Evolutionary conservation across 164 flowering plant genomes (phyloP), one percentile per base, ranked within the genome.

Genomic region (Warburgia ugandensis): DNA sequence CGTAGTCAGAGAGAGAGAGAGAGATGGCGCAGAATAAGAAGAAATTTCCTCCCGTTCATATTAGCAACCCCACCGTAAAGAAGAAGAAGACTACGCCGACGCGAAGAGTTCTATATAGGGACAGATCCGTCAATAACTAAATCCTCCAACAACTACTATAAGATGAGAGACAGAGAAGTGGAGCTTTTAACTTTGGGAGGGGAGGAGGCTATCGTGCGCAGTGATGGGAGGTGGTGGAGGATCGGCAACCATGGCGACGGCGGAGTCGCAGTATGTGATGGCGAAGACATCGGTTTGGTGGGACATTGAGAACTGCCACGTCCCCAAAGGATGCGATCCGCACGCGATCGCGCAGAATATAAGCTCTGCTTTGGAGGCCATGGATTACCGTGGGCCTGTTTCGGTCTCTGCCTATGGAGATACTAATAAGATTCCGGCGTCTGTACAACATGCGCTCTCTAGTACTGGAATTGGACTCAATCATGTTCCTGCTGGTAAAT

Each of bases 301-400:
- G 97, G 97, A 90, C 58, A 86, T 90, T 12, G 97, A 90, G 81
- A 90, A 90, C 68, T 90, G 97, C 47, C 86, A 84, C 22, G 97
- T 86, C 4, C 88, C 95, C 1, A 84, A 63, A 54, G 73, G 61
- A 0, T 69, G 81, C 53, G 88, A 90, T 42, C 76, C 95, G 0
- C 84, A 84, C 67, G 46, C 77, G 30, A 90, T 90, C 37, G 89
- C 97, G 0, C 94, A 84, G 76, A 90, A 82, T 52, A 82, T 90
- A 5, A 77, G 77, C 54, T 80, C 90, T 0, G 83, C 95, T 2
- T 60, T 90, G 4, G 73, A 40, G 1, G 69, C 76, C 26, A 68
- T 83, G 77, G 73, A 77, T 50, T 90, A 90, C 58, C 60, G 81
- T 29, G 97, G 97, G 0, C 77, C 84, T 4, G 74, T 90, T 51